These are phyloP conservation scores for Haematococcus sp. DNA, from an alignment of 139 green algal species.

Conservation along the genomic window DNA sequence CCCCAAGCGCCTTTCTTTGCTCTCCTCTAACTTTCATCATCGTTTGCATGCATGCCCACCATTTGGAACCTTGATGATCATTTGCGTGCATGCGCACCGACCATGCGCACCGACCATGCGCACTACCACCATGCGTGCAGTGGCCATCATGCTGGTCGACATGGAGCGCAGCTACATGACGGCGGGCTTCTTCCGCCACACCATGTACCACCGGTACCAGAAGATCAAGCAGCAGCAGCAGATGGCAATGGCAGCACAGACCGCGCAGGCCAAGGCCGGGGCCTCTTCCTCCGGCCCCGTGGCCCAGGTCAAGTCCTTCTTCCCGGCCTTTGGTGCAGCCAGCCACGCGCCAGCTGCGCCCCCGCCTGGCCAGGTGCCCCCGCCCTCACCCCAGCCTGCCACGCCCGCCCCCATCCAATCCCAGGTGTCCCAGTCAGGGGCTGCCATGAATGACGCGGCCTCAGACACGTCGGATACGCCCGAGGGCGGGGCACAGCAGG, in stretches of 20 bases:
- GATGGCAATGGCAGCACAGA: constrained; percentile 14
- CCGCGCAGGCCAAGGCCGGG: not conserved
- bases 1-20: too few relatives aligned
- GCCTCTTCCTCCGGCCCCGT: not conserved
- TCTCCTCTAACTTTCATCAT: too few relatives aligned
- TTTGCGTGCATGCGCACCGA: too few relatives aligned
- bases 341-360: not conserved
- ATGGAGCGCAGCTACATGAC: constrained; percentile 91
- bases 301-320: constrained; percentile 20
- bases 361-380: not conserved
- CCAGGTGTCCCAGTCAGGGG: not conserved
- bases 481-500: too few relatives aligned
- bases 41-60: too few relatives aligned
- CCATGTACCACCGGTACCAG: constrained; percentile 47
- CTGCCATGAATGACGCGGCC: not conserved
- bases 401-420: not conserved
- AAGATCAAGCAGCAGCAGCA: constrained; percentile 40
- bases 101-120: too few relatives aligned
- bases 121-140: constrained; percentile 37
- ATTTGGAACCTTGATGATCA: too few relatives aligned
- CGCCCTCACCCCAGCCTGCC: not conserved
- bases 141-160: constrained; percentile 79
- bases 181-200: constrained; percentile 82
- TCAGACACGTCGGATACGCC: constrained; percentile 4
- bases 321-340: constrained; percentile 26